These are phyloP conservation scores for Conticribra weissflogii DNA, from an alignment of 108 stramenopile species.

Conservation along the genomic window DNA sequence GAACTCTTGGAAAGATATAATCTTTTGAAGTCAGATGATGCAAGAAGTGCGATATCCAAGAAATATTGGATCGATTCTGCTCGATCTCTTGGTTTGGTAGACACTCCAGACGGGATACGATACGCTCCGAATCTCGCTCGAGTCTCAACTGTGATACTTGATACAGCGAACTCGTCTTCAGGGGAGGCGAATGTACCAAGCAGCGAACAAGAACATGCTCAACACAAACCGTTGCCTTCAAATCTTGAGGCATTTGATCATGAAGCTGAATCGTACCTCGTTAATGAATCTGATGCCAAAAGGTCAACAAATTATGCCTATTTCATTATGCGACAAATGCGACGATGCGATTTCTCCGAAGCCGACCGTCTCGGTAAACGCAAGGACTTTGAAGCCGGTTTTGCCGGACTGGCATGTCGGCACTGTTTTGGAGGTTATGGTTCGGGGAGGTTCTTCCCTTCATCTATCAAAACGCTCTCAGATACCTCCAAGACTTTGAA, in stretches of 20 bases:
- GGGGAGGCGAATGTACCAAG: no score
- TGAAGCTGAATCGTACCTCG: conserved; percentile 9
- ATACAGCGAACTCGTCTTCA: no score
- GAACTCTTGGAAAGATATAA: conserved; percentile 68
- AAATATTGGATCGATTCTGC: conserved; percentile 82
- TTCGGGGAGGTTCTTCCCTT: conserved; percentile 85
- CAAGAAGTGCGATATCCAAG: conserved; percentile 79
- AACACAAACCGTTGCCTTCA: no score
- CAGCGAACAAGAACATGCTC: no score
- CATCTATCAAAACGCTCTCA: conserved; percentile 80
- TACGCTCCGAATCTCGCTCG: no score
- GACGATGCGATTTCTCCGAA: conserved; percentile 79
- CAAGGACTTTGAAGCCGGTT: conserved; percentile 73
- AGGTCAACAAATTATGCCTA: conserved; percentile 70
- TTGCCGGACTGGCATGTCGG: conserved; percentile 80
- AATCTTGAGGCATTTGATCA: neutral
- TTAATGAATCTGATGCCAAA: conserved; percentile 58
- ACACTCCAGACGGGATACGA: conserved; percentile 72
- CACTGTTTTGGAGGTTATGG: conserved; percentile 87
- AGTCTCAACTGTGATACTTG: no score
- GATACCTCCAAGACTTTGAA: conserved; percentile 83
- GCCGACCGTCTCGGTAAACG: conserved; percentile 85
- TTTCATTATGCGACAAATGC: conserved; percentile 74
- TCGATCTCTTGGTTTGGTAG: conserved; percentile 72
- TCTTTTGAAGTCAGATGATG: conserved; percentile 76